Evolutionary conservation across 441 rosid genomes (phyloP), one percentile per base, ranked within the genome.

Genomic region (Croton laevigatus): DNA sequence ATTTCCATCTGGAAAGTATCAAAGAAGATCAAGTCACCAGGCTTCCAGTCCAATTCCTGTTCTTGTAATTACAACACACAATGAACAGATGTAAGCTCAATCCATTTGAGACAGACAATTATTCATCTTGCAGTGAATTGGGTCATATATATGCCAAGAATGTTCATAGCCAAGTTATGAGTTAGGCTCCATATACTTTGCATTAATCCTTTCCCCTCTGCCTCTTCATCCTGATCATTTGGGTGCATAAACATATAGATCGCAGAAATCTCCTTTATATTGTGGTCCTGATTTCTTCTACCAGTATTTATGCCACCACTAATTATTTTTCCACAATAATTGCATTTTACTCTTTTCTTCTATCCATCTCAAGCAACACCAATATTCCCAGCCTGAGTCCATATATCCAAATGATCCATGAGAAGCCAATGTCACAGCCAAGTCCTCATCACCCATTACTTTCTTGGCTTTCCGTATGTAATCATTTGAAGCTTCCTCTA

Each of bases 261-360:
- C 27, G 75, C 79, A 51, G 89, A 83, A 53, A 84, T 79, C 72
- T 81, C 88, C 71, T 82, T 85, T 0, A 82, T 70, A 65, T 88
- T 91, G 65, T 87, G 88, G 19, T 80, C 83, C 68, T 81, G 83
- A 69, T 88, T 65, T 80, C 92, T 85, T 76, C 86, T 88, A 54
- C 97, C 98, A 62, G 92, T 86, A 45, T 95, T 95, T 57, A 91
- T 91, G 71, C 98, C 97, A 46, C 99, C 99, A 73, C 93, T 92
- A 71, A 92, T 87, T 60, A 82, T 73, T 84, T 88, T 95, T 62
- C 86, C 90, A 78, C 96, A 91, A 40, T 92, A 94, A 69, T 90
- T 89, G 84, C 97, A 91, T 74, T 88, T 91, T 17, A 94, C 98
- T 77, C 78, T 86, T 82, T n/a, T n/a, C n/a, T n/a, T n/a, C n/a